Evolutionary conservation across 805 yeast species (phyloP).

Genomic region (Candida easanensis): DNA sequence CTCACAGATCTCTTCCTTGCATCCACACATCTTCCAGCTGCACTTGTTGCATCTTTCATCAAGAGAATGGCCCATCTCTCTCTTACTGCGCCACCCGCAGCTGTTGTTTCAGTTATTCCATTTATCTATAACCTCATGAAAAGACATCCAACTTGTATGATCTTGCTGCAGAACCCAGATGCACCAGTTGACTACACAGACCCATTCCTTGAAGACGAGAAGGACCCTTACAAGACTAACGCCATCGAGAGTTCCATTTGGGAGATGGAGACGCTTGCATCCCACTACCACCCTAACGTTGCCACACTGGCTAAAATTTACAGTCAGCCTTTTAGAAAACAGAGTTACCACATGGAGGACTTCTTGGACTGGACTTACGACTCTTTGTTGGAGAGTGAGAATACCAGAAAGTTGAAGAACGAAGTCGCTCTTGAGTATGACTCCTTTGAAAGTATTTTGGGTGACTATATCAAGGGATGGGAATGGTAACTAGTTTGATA

Average conservation of each 20-base stretch:
- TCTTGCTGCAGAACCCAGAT: slow-evolving; percentile 59
- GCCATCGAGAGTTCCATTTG: slow-evolving; percentile 87
- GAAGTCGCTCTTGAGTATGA: slow-evolving; percentile 81
- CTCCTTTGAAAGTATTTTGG: slow-evolving; percentile 24
- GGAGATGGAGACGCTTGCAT: slow-evolving; percentile 79
- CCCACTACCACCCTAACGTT: slow-evolving; percentile 93
- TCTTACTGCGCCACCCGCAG: slow-evolving; percentile 80
- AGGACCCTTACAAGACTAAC: slow-evolving; percentile 72
- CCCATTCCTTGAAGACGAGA: slow-evolving; percentile 61
- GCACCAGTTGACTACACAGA: slow-evolving; percentile 44
- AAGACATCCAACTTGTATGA: slow-evolving; percentile 93
- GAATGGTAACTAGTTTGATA: slow-evolving; percentile 19
- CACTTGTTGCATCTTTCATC: slow-evolving; percentile 84
- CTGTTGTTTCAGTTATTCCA: slow-evolving; percentile 85
- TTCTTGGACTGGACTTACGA: slow-evolving; percentile 88
- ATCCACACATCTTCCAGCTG: slow-evolving; percentile 83
- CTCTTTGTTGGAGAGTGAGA: slow-evolving; percentile 60
- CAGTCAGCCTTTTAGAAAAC: slow-evolving; percentile 85
- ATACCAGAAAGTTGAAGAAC: slow-evolving; percentile 59
- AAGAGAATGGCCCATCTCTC: slow-evolving; percentile 76
- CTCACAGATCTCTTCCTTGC: slow-evolving; percentile 80
- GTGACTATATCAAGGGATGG: slow-evolving; percentile 28
- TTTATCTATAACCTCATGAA: slow-evolving; percentile 85
- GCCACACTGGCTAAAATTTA: slow-evolving; percentile 88
- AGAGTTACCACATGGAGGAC: slow-evolving; percentile 86